These are phyloP conservation scores for Debaryomyces psychrophilus DNA, from an alignment of 1,139 yeast genomes.

Conservation along the genomic window DNA sequence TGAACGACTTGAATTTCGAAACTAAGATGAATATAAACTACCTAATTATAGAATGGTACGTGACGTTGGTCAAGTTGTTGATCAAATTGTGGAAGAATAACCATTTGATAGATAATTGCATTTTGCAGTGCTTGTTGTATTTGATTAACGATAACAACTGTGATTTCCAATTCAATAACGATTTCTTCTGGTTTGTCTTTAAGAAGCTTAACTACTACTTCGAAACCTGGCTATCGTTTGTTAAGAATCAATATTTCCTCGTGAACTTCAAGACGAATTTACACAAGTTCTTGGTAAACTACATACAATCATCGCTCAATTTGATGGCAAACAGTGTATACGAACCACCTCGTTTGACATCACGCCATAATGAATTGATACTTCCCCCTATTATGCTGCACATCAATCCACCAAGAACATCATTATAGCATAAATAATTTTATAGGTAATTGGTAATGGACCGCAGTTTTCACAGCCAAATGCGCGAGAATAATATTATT, in stretches of 20 bases:
- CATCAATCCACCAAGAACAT: background rate
- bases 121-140: slow-evolving; percentile 32
- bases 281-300: slow-evolving; percentile 22
- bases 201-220: slow-evolving; percentile 29
- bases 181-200: slow-evolving; percentile 33
- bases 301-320: slow-evolving; percentile 10
- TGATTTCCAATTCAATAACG: slow-evolving; percentile 28
- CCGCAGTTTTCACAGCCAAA: background rate
- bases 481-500: background rate
- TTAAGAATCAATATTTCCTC: slow-evolving; percentile 20
- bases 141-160: slow-evolving; percentile 23
- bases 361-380: background rate
- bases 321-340: background rate
- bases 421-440: background rate
- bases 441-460: background rate
- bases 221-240: slow-evolving; percentile 29
- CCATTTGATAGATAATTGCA: slow-evolving; percentile 27
- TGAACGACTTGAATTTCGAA: slow-evolving; percentile 15
- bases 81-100: slow-evolving; percentile 26
- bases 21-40: slow-evolving; percentile 18
- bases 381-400: slow-evolving; percentile 5
- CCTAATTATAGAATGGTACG: slow-evolving; percentile 44
- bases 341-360: slow-evolving; percentile 8
- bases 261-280: slow-evolving; percentile 20
- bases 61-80: slow-evolving; percentile 39